Percentiles rank a stretch among this genome's conserved stretches.
These are phyloP conservation scores for Plasmodium reichenowi DNA, from an alignment of 169 alveolate genomes.

Conservation along the genomic window DNA sequence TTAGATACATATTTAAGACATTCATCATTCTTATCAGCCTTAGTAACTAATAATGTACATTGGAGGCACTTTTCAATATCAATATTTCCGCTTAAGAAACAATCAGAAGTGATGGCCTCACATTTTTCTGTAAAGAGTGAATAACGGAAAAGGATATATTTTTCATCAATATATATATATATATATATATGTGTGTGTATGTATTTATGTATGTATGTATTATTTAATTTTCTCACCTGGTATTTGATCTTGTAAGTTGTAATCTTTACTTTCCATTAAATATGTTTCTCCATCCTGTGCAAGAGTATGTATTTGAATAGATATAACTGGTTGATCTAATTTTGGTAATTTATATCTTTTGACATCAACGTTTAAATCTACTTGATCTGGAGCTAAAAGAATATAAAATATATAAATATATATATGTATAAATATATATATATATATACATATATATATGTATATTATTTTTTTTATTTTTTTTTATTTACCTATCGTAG, in stretches of 20 bases:
- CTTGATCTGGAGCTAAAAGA: neutral
- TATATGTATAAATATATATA: too few species aligned
- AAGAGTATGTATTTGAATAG: conserved; percentile 48
- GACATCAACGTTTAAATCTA: conserved; percentile 5
- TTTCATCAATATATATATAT: too few species aligned
- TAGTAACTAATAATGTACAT: conserved; percentile 17
- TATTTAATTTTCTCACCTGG: conserved; percentile 25
- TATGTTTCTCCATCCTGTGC: neutral
- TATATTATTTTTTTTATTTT: neutral
- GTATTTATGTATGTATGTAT: neutral
- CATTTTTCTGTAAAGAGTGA: conserved; percentile 11
- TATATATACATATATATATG: too few species aligned
- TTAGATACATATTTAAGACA: conserved; percentile 27
- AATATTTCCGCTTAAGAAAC: conserved; percentile 44
- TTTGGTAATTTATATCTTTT: conserved; percentile 24
- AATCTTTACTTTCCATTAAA: conserved; percentile 26
- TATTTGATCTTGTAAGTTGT: neutral
- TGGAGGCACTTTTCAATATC: conserved; percentile 39
- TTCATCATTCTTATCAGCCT: neutral
- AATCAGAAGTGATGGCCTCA: conserved; percentile 9
- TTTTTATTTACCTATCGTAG: neutral
- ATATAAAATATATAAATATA: neutral
- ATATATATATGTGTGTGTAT: neutral
- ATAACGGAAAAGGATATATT: neutral
- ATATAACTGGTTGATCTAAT: conserved; percentile 36